Conservation (phyloP, 495 filamentous ascomycete genomes). For the Penicillium lagena region DNA sequence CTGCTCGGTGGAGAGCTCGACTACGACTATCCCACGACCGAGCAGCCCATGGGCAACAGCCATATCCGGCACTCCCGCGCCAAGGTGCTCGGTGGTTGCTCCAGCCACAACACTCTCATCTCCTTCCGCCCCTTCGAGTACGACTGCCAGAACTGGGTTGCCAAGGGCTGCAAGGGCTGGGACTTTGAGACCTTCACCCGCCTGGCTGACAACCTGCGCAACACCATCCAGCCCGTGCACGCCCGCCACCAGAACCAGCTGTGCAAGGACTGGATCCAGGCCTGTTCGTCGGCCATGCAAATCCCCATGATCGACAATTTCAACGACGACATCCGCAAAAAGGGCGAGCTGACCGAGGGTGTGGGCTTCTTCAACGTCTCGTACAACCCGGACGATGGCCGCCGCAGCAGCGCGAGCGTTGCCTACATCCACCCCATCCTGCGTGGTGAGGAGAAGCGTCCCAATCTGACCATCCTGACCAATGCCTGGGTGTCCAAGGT, state of each 20-base stretch:
- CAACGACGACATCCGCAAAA: conserved; percentile 66
- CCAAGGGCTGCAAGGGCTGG: conserved; percentile 70
- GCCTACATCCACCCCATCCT: conserved; percentile 86
- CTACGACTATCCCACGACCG: conserved; percentile 80
- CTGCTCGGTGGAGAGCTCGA: conserved; percentile 76
- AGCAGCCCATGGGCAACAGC: conserved; percentile 77
- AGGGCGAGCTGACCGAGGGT: conserved; percentile 60
- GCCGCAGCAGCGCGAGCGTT: conserved; percentile 71
- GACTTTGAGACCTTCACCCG: conserved; percentile 71
- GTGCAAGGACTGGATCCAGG: conserved; percentile 75
- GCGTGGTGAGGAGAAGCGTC: conserved; percentile 63
- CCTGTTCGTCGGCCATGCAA: conserved; percentile 63
- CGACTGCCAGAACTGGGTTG: conserved; percentile 68
- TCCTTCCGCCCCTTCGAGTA: conserved; percentile 79
- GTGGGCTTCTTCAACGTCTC: conserved; percentile 81
- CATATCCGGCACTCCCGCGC: conserved; percentile 78
- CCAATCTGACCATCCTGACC: conserved; percentile 73
- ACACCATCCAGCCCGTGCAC: conserved; percentile 76
- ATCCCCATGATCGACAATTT: conserved; percentile 76
- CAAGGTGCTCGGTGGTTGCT: conserved; percentile 81
- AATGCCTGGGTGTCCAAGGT: conserved; percentile 74
- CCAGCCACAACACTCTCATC: conserved; percentile 81
- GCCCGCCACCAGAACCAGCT: conserved; percentile 71
- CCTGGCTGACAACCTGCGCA: conserved; percentile 66
- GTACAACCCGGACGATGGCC: conserved; percentile 76